Conservation (phyloP, 1,284 basidiomycete genomes). For the Tilletia horrida region DNA sequence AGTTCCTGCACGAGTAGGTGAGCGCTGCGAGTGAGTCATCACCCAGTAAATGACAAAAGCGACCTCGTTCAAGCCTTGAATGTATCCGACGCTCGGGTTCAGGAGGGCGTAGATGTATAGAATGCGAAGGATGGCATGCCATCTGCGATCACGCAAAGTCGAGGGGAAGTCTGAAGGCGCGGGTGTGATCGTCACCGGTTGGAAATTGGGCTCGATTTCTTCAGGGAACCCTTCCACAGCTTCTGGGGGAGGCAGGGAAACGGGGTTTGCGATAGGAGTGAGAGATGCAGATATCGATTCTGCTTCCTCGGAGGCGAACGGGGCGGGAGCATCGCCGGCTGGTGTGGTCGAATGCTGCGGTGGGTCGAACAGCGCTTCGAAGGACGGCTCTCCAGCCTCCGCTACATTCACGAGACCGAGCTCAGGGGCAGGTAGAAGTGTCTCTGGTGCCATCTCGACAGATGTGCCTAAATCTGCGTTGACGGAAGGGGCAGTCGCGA, state of each 20-base stretch:
- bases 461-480: background rate
- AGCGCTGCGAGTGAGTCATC: conserved; percentile 19
- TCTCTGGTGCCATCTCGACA: background rate
- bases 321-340: conserved; percentile 9
- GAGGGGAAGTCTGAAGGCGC: background rate
- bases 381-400: background rate
- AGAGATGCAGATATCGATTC: conserved; percentile 1
- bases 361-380: conserved; percentile 5
- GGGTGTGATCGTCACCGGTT: background rate
- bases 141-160: conserved; percentile 29
- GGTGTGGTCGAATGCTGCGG: conserved; percentile 9
- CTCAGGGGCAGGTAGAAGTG: background rate
- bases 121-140: conserved; percentile 51
- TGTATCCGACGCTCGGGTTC: conserved; percentile 49
- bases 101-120: conserved; percentile 50
- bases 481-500: background rate
- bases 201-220: background rate
- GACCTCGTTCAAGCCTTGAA: conserved; percentile 53
- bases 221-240: background rate
- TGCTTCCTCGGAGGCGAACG: conserved; percentile 5
- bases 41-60: conserved; percentile 47
- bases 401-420: background rate
- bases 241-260: conserved; percentile 1
- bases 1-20: background rate
- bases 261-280: conserved; percentile 1